phyloP scores from a whole-genome alignment of 331 rosid genomes.

The Malus hybrid region DNA sequence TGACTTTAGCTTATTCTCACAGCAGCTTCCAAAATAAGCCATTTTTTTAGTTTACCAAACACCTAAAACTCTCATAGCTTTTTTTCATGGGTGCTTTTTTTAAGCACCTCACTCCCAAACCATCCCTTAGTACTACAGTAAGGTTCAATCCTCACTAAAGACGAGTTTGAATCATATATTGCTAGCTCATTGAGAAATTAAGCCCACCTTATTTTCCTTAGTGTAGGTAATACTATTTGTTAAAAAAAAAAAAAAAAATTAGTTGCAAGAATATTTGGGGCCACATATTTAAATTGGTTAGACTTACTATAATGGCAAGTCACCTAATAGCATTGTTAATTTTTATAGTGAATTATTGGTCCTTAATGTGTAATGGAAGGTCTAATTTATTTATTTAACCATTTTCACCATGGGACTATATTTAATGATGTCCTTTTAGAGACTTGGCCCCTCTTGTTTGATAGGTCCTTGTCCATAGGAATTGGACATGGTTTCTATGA shows the following conservation, averaged over 20 bases:
- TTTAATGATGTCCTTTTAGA: not conserved
- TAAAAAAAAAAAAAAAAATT: not conserved
- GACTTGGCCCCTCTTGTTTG: not conserved
- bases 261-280: not conserved
- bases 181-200: too few relatives aligned
- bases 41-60: too few relatives aligned
- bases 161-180: too few relatives aligned
- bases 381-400: not conserved
- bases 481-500: not conserved
- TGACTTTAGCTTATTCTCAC: too few relatives aligned
- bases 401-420: not conserved
- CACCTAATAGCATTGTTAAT: not conserved
- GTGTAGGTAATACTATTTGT: too few relatives aligned
- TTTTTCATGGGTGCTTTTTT: too few relatives aligned
- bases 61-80: too few relatives aligned
- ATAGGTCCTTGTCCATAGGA: not conserved
- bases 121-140: too few relatives aligned
- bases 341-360: not conserved
- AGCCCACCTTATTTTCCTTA: fast-evolving
- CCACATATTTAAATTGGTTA: not conserved
- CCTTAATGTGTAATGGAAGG: not conserved
- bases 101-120: too few relatives aligned
- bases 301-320: not conserved
- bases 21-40: too few relatives aligned
- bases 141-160: too few relatives aligned